Evolutionary conservation across 2,329 filamentous ascomycete species (phyloP).

Genomic region (Volutella citrinella): DNA sequence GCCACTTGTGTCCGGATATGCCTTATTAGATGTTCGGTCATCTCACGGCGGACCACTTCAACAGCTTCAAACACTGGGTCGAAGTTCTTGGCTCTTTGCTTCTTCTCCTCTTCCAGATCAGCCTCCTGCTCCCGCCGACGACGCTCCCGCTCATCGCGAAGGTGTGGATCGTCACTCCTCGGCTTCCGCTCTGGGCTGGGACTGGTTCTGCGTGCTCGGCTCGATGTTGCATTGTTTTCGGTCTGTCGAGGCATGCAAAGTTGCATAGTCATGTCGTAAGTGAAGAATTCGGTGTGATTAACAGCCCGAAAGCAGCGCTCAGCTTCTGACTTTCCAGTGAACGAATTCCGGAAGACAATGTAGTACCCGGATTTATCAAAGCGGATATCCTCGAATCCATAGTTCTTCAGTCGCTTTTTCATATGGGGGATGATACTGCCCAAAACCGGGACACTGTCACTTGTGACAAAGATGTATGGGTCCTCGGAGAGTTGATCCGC

Average conservation of each 20-base stretch:
- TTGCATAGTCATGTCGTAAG: constrained; percentile 88
- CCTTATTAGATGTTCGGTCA: constrained; percentile 81
- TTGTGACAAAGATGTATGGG: constrained; percentile 89
- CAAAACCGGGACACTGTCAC: constrained; percentile 82
- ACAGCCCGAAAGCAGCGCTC: constrained; percentile 76
- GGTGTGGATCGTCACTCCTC: constrained; percentile 19
- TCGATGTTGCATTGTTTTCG: constrained; percentile 22
- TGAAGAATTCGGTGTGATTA: constrained; percentile 83
- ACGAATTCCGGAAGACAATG: constrained; percentile 80
- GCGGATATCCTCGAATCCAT: constrained; percentile 75
- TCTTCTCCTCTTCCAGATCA: constrained; percentile 87
- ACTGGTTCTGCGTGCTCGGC: constrained; percentile 29
- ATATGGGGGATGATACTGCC: constrained; percentile 83
- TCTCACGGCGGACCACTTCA: constrained; percentile 72
- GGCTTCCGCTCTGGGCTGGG: constrained; percentile 32
- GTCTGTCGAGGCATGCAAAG: constrained; percentile 45
- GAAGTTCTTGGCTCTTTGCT: constrained; percentile 78
- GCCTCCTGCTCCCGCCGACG: constrained; percentile 69
- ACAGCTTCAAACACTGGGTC: constrained; percentile 87
- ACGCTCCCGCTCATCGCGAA: constrained; percentile 61
- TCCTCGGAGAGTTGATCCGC: constrained; percentile 68
- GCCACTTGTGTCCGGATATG: constrained; percentile 88
- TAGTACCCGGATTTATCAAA: constrained; percentile 87
- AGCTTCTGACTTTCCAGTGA: constrained; percentile 73
- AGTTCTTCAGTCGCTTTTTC: constrained; percentile 83